These are phyloP conservation scores for Sindora glabra DNA, from an alignment of 306 rosid genomes.

Conservation along the genomic window DNA sequence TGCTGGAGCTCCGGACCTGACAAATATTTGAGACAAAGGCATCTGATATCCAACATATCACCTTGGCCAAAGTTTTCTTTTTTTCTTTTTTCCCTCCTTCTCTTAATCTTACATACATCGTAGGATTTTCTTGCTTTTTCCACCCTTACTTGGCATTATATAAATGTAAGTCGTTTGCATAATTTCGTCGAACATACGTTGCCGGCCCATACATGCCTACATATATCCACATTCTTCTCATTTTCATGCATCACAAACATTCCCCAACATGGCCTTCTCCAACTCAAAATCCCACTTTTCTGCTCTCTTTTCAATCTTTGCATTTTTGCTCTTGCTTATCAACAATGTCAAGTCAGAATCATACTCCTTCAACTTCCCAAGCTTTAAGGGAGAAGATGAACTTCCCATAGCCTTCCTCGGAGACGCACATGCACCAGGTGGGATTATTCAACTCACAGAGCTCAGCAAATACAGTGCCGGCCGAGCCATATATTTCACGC, in stretches of 20 bases:
- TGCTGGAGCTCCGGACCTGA: too few species aligned
- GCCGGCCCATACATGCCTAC: not conserved
- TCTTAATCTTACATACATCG: too few species aligned
- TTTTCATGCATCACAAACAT: not conserved
- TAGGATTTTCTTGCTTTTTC: not conserved
- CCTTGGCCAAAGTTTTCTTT: too few species aligned
- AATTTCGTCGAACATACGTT: not conserved
- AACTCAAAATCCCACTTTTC: not conserved
- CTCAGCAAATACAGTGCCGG: slow-evolving; percentile 2
- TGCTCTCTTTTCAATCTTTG: not conserved
- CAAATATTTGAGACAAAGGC: too few species aligned
- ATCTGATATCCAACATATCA: too few species aligned
- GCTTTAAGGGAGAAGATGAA: not conserved
- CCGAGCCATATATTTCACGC: not conserved
- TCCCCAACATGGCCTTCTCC: not conserved
- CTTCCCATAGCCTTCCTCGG: not conserved
- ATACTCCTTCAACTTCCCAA: not conserved
- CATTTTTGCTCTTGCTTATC: not conserved
- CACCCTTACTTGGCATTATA: not conserved
- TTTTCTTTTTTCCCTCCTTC: too few species aligned
- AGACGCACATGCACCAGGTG: not conserved
- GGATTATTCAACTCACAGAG: not conserved
- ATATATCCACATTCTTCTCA: not conserved
- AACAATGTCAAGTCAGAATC: not conserved
- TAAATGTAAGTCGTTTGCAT: too few species aligned